Base-by-base conservation (phyloP, 2,329 filamentous ascomycete genomes). In the Colletotrichum liriopes region DNA sequence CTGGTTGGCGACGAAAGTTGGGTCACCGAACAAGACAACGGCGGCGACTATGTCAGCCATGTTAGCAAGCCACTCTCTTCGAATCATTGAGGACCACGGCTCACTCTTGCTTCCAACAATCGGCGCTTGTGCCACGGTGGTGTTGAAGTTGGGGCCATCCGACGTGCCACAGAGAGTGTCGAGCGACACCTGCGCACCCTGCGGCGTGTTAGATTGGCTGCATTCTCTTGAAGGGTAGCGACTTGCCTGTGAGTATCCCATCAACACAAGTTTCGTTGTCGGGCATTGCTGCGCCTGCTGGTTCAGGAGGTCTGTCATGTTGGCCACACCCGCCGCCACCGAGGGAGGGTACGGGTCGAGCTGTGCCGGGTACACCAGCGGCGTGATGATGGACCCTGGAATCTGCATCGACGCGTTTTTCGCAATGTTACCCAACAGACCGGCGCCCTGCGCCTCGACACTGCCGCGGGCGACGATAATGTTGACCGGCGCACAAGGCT, bases 241-340 rank as follows among this genome's bases (percentile, higher is more conserved):
- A 20, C 76, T 18, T 69, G 78, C 82, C 79, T 85, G 84, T 2
- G 84, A 85, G 71, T 84, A 85, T 0, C 83, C 84, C 59, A 85
- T 68, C 45, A 85, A 73, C 1, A 82, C 84, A 49, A 85, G 75
- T 76, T 84, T 84, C 63, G 77, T 77, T 11, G 79, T 73, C 1
- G 83, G 83, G 49, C 84, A 85, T 6, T 76, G 75, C 45, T 76
- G 66, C 67, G 76, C 73, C 67, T 85, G 84, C 39, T 77, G 69
- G 18, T 72, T 74, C 45, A 85, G 70, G 56, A 77, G 74, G 29
- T 75, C 47, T 18, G 77, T 80, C 77, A 84, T 73, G 49, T 75
- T 77, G 63, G 77, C 45, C 39, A 79, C 77, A 37, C 84, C 84
- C 4, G 77, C 77, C 35, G 52, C 67, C 68, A 83, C 83, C 1